phyloP scores from a whole-genome alignment of 106 monocot species.

The Chionographis japonica region DNA sequence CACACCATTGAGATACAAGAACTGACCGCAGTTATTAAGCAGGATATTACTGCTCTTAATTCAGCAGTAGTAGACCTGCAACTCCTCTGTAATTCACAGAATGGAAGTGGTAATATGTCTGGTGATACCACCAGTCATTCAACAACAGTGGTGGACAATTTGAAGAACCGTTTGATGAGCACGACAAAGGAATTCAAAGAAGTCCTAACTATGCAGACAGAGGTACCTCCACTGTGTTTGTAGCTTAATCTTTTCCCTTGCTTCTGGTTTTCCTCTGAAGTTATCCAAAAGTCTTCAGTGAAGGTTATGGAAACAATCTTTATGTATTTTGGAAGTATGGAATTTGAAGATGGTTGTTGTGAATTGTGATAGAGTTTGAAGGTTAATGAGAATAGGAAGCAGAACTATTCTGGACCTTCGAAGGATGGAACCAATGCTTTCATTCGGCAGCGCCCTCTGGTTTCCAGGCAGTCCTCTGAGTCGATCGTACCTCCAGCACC shows the following conservation, averaged over 20 bases:
- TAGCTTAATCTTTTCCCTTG: not conserved
- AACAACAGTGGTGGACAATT: conserved; percentile 79
- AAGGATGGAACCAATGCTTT: conserved; percentile 84
- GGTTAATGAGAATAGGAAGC: conserved; percentile 81
- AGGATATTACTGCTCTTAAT: conserved; percentile 87
- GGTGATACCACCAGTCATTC: conserved; percentile 81
- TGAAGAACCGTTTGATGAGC: conserved; percentile 92
- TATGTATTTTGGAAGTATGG: not conserved
- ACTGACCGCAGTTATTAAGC: conserved; percentile 81
- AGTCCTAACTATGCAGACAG: conserved; percentile 79
- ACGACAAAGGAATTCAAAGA: conserved; percentile 91
- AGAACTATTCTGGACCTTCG: conserved; percentile 49
- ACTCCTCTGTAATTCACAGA: conserved; percentile 77
- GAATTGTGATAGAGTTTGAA: conserved; percentile 77
- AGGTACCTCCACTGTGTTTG: conserved; percentile 28
- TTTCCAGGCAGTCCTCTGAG: conserved; percentile 36
- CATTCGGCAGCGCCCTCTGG: conserved; percentile 70
- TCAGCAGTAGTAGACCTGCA: conserved; percentile 84
- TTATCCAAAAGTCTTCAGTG: not conserved
- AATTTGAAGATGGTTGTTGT: not conserved
- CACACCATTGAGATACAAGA: conserved; percentile 88
- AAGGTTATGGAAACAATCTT: not conserved
- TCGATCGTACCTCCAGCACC: conserved; percentile 54
- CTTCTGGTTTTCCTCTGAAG: not conserved
- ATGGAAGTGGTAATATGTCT: conserved; percentile 65